Evolutionary conservation across 148 eudicot species (phyloP).

Genomic region (Vaccinium corymbosum): DNA sequence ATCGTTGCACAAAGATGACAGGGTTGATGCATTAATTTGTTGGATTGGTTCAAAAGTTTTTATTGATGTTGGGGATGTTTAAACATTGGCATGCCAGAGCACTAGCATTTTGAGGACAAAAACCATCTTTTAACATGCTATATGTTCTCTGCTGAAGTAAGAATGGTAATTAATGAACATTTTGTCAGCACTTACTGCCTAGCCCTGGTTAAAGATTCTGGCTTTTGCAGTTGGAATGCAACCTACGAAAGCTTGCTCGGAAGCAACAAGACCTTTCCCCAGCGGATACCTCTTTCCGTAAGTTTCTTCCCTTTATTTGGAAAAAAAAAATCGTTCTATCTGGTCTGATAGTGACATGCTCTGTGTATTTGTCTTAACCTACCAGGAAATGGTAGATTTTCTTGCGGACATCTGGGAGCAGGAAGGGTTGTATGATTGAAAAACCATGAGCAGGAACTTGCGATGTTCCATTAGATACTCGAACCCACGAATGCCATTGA

Average conservation of each 20-base stretch:
- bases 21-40: neutral
- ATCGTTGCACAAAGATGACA: neutral
- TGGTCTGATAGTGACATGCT: neutral
- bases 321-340: neutral
- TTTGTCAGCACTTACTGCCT: constrained; percentile 21
- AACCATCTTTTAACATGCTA: neutral
- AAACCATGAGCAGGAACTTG: neutral
- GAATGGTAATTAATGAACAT: constrained; percentile 2
- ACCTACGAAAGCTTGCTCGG: constrained; percentile 67
- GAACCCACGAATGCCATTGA: neutral
- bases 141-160: neutral
- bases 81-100: neutral
- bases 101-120: neutral
- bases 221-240: constrained; percentile 68
- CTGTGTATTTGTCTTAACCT: neutral
- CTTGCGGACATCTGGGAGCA: constrained; percentile 85
- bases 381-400: constrained; percentile 84
- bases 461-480: neutral
- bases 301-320: constrained; percentile 20
- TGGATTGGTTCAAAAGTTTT: neutral
- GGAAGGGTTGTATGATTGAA: constrained; percentile 79
- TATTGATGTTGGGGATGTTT: neutral
- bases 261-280: constrained; percentile 58
- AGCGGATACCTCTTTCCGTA: constrained; percentile 74
- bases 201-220: constrained; percentile 26